Base-by-base conservation (phyloP, 805 yeast genomes). In the Pachysolen tannophilus region DNA sequence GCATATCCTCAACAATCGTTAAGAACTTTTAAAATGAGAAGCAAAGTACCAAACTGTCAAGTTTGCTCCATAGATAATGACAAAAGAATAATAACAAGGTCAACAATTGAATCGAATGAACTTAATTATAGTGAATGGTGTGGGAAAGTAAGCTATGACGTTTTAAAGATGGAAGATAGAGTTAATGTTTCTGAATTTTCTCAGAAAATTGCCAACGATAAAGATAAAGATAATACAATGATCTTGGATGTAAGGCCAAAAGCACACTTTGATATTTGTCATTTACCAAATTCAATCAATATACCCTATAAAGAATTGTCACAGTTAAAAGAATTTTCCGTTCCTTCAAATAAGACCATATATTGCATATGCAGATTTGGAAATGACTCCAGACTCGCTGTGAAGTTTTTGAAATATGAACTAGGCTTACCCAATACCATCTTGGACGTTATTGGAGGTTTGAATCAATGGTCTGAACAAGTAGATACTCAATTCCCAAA, bases 351-450 rank as follows among this genome's bases (percentile, higher is more conserved):
- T 4, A 30, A 37, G 8, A 45, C 43, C 4, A 53, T 82, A 0
- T 69, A 66, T 37, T 82, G 86, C 0, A 63, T 90, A 14, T 92
- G 98, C 56, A 67, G 97, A 21, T 78, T 67, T 50, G 98, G 98
- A 8, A 87, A 85, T 53, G 97, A 92, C 52, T 88, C 97, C 0
- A 87, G 83, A 48, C 55, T 75, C 13, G 94, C 95, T 0, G 78
- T 82, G 1, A 56, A 65, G 37, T 57, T 65, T 29, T 55, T 88
- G 30, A 62, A 68, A 33, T 72, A 71, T 17, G 63, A 65, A 2
- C 61, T 71, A 30, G 73, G 75, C 0, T 56, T 73, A 13, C n/a
- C n/a, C n/a, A 38, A 48, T 0, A 55, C 69, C 14, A 84, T 75
- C 0, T 68, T 58, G 34, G 95, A 90, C 52, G 63, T 90, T 5